Conservation (phyloP, 495 filamentous ascomycete genomes). For the Schizothecium vesticola region DNA sequence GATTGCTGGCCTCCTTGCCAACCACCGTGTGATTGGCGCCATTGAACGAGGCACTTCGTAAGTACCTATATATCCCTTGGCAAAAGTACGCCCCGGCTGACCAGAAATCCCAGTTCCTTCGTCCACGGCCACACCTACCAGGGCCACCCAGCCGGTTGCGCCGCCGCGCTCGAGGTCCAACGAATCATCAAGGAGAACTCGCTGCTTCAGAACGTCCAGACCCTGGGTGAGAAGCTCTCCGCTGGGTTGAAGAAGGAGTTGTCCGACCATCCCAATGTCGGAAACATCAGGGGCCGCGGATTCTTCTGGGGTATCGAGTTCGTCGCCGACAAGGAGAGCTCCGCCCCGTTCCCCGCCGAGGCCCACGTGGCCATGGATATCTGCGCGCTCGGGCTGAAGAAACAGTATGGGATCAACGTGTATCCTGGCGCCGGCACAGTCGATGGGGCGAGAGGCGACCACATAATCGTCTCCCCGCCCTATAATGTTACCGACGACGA, state of each 20-base stretch:
- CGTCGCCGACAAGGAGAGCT: conserved; percentile 45
- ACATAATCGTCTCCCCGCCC: conserved; percentile 69
- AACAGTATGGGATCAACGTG: conserved; percentile 56
- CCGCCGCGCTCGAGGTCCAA: conserved; percentile 57
- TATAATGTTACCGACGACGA: conserved; percentile 62
- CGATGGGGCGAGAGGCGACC: conserved; percentile 66
- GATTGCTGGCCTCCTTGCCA: conserved; percentile 55
- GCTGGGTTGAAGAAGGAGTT: conserved; percentile 41
- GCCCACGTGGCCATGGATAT: conserved; percentile 43
- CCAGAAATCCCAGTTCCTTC: conserved; percentile 33
- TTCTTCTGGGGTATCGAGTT: conserved; percentile 62
- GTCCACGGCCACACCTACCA: conserved; percentile 60
- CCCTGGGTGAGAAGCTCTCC: conserved; percentile 48
- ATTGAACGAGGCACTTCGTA: conserved; percentile 54
- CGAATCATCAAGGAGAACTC: conserved; percentile 51
- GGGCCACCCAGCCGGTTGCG: conserved; percentile 54
- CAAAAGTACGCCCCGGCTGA: not conserved
- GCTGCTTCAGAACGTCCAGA: conserved; percentile 48
- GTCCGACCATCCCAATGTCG: conserved; percentile 50
- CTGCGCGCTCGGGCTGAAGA: conserved; percentile 46
- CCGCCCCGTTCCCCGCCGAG: conserved; percentile 42
- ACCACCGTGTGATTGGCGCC: conserved; percentile 47
- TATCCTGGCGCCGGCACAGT: conserved; percentile 66
- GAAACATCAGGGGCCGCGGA: conserved; percentile 59
- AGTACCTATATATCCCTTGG: conserved; percentile 6